A percentile compares a stretch with the other conserved stretches of the same genome.
phyloP scores from a whole-genome alignment of 371 early-diverging fungal genomes.

The Syncephalis fuscata region DNA sequence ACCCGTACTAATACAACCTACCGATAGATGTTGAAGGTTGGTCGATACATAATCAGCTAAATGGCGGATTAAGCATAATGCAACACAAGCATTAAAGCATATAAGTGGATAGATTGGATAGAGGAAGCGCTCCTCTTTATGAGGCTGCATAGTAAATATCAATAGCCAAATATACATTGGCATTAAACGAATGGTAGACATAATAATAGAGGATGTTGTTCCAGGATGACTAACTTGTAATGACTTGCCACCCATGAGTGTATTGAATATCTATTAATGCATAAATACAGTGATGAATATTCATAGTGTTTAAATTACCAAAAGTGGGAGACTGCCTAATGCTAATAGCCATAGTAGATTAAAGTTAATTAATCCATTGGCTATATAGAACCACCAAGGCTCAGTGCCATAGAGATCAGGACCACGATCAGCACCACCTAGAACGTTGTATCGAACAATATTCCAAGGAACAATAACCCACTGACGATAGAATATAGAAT shows the following conservation, averaged over 20 bases:
- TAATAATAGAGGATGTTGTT: not conserved
- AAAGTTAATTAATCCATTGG: slow-evolving; percentile 81
- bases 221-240: not conserved
- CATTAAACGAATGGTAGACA: slow-evolving; percentile 22
- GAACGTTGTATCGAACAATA: slow-evolving; percentile 81
- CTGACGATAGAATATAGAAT: slow-evolving; percentile 57
- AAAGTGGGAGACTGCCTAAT: slow-evolving; percentile 32
- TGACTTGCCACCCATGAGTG: not conserved
- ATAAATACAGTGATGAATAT: not conserved
- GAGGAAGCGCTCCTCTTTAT: slow-evolving; percentile 93
- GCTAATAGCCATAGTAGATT: slow-evolving; percentile 62
- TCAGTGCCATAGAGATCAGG: slow-evolving; percentile 85
- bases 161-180: slow-evolving; percentile 62
- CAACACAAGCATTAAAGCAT: slow-evolving; percentile 56
- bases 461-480: slow-evolving; percentile 61
- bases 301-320: slow-evolving; percentile 23
- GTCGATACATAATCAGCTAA: too few relatives aligned
- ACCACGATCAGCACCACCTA: slow-evolving; percentile 47
- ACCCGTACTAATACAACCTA: too few relatives aligned
- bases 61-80: slow-evolving; percentile 27
- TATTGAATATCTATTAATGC: not conserved
- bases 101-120: slow-evolving; percentile 84
- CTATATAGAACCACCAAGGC: slow-evolving; percentile 81
- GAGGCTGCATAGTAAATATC: slow-evolving; percentile 73
- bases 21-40: too few relatives aligned